These are phyloP conservation scores for Candida ponderosae DNA, from an alignment of 805 yeast species.

Conservation along the genomic window DNA sequence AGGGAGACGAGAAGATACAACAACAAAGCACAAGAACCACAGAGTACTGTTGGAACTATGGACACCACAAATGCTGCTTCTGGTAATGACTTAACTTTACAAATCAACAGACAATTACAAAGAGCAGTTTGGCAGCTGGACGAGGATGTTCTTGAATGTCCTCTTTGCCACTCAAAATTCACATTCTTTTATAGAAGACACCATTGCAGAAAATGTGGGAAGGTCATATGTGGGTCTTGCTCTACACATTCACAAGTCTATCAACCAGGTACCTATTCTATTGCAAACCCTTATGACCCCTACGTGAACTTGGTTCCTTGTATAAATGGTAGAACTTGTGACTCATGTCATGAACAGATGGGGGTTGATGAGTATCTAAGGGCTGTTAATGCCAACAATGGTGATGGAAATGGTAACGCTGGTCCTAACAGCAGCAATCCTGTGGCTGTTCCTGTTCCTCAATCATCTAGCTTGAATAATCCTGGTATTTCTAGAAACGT, in stretches of 20 bases:
- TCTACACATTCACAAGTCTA: slow-evolving; percentile 46
- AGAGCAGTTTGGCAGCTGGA: slow-evolving; percentile 66
- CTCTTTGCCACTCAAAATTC: slow-evolving; percentile 44
- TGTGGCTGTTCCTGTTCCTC: slow-evolving; percentile 7
- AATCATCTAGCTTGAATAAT: background rate
- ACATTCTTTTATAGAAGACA: slow-evolving; percentile 65
- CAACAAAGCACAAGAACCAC: no score
- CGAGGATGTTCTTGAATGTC: slow-evolving; percentile 41
- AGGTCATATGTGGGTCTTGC: slow-evolving; percentile 68
- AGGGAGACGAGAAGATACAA: no score
- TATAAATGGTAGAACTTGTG: slow-evolving; percentile 68
- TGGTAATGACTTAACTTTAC: no score
- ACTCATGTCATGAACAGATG: slow-evolving; percentile 59
- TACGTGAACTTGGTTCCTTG: slow-evolving; percentile 38
- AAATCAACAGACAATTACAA: no score
- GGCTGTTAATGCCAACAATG: background rate
- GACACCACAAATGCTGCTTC: no score
- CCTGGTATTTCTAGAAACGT: slow-evolving; percentile 3
- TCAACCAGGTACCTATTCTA: slow-evolving; percentile 52
- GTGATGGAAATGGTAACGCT: no score
- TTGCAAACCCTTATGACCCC: slow-evolving; percentile 41
- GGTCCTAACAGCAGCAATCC: slow-evolving; percentile 3
- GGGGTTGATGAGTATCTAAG: slow-evolving; percentile 8
- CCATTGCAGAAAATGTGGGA: slow-evolving; percentile 79
- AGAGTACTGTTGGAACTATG: no score